phyloP scores from a whole-genome alignment of 345 rosid species.

The Salix koriyanagi region DNA sequence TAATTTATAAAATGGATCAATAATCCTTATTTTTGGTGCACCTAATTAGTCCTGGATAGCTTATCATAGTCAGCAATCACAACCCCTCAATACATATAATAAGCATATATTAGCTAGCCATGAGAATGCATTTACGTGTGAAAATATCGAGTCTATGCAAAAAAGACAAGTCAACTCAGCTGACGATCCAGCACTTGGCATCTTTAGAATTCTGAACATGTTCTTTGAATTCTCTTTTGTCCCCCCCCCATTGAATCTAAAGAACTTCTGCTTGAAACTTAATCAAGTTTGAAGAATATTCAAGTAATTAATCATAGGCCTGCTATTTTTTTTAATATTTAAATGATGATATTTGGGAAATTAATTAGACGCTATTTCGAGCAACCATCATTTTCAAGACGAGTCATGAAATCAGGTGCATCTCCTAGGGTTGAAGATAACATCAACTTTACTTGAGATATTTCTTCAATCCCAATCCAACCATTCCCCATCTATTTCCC shows the following conservation, averaged over 20 bases:
- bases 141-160: slow-evolving; percentile 10
- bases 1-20: not conserved
- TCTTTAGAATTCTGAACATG: not conserved
- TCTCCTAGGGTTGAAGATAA: slow-evolving; percentile 35
- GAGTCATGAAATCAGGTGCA: slow-evolving; percentile 40
- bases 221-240: slow-evolving; percentile 22
- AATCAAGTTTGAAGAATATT: not conserved
- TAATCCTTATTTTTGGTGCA: not conserved
- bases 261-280: slow-evolving; percentile 20
- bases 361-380: not conserved
- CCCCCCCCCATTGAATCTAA: slow-evolving; percentile 13
- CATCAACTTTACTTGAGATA: slow-evolving; percentile 34
- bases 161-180: slow-evolving; percentile 21
- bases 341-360: not conserved
- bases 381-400: slow-evolving; percentile 47
- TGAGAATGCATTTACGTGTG: not conserved
- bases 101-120: not conserved
- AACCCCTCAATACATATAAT: not conserved
- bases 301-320: not conserved
- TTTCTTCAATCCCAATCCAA: slow-evolving; percentile 49
- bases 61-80: not conserved
- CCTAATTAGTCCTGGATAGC: not conserved
- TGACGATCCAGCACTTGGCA: slow-evolving; percentile 1
- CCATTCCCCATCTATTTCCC: slow-evolving; percentile 13
- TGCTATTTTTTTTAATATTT: not conserved